A percentile compares a stretch with the other conserved stretches of the same genome.
Conservation (phyloP, 2,329 filamentous ascomycete species). For the Penicillium sp. region DNA sequence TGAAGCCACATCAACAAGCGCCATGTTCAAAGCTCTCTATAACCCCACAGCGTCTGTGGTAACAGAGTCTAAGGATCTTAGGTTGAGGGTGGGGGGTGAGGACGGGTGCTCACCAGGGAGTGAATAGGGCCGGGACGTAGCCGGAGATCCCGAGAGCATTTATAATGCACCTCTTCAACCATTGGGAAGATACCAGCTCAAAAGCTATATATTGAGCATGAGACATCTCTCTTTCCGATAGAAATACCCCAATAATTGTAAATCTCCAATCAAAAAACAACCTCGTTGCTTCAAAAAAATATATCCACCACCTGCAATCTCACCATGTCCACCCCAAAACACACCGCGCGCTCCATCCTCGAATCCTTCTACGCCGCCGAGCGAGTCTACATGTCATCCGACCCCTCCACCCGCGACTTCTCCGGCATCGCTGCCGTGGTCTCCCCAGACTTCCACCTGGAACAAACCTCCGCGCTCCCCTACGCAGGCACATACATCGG, state of each 20-base stretch:
- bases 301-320: not conserved
- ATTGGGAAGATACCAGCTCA: not conserved
- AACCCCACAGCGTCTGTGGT: no score
- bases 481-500: constrained; percentile 3
- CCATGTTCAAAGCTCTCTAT: no score
- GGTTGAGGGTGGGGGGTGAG: no score
- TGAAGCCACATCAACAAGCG: no score
- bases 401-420: not conserved
- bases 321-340: not conserved
- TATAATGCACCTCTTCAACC: not conserved
- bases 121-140: not conserved
- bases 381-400: constrained; percentile 2
- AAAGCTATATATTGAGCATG: not conserved
- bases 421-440: not conserved
- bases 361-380: constrained; percentile 7
- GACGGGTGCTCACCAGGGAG: no score
- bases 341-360: constrained; percentile 4
- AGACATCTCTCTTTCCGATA: not conserved
- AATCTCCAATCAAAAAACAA: not conserved
- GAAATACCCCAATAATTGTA: no score
- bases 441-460: not conserved
- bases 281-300: not conserved
- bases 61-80: no score
- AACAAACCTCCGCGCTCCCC: constrained; percentile 7
- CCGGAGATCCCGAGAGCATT: not conserved